Conservation (phyloP, 371 early-diverging fungal genomes). For the Mortierella sp. region DNA sequence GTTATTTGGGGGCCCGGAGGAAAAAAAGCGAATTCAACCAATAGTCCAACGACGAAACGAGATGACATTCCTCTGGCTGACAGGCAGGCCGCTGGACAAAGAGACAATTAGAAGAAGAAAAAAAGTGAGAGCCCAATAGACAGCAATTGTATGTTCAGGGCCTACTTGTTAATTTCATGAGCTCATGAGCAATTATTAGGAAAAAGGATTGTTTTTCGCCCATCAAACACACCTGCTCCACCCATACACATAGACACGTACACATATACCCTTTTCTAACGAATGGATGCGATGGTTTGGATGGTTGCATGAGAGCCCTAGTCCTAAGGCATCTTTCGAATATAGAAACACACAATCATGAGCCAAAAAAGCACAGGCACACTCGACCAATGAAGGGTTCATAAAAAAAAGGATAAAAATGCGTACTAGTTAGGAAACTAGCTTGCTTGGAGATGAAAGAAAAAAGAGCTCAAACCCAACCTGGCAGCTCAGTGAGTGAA, state of each 20-base stretch:
- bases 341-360: background rate
- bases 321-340: too few relatives aligned
- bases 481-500: background rate
- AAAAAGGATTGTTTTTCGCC: background rate
- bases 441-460: background rate
- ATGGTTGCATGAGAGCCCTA: background rate
- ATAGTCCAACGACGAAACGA: background rate
- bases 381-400: background rate
- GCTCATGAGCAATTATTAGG: conserved; percentile 3
- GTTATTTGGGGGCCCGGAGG: background rate
- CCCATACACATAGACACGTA: too few relatives aligned
- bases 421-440: background rate
- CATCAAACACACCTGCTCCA: background rate
- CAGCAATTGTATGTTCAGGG: background rate
- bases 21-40: background rate
- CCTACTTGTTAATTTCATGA: background rate
- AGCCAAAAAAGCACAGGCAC: conserved; percentile 10
- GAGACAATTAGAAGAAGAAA: background rate
- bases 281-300: background rate
- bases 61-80: conserved; percentile 4
- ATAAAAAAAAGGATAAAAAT: background rate
- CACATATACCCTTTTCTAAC: background rate
- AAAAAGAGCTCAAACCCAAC: background rate
- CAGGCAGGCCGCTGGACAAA: background rate
- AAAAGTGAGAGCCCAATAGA: background rate